Base-by-base conservation (phyloP, 345 rosid genomes). In the Cardamine occulta region DNA sequence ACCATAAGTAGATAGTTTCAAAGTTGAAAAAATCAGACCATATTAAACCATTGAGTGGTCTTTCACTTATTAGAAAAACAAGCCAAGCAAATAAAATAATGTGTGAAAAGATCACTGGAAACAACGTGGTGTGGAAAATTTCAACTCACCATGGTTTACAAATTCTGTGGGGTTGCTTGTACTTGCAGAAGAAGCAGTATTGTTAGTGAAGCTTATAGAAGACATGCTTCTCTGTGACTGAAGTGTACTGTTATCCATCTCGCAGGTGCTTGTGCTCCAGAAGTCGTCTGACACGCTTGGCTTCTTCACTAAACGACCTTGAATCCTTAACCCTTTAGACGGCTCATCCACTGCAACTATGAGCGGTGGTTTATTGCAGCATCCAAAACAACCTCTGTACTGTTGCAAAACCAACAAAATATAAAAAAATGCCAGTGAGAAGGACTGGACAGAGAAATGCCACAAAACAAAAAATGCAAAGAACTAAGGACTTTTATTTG, bases 301-400 rank as follows among this genome's bases (percentile, higher is more conserved):
- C 78, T 82, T 82, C 82, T 69, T 84, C n/a, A 74, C 84, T 51
- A 70, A 52, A 66, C 48, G 81, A 63, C 84, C 89, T 82, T 82
- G 85, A 66, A 72, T 78, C 74, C 83, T 81, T 75, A 83, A 49
- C 53, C 88, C 85, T 75, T 86, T 84, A 66, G 93, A 75, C 32
- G 87, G 82, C 64, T 84, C 86, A 72, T 85, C 87, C 62, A 76
- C 85, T 42, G 83, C 72, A 24, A 77, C 72, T 76, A 71, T 74
- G 68, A 78, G 66, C 35, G 87, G 72, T 45, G 84, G 86, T 75
- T 83, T 86, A 66, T 58, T 69, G 78, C 79, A 86, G 88, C 96
- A 83, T 84, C 92, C 94, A 80, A 91, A 86, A 86, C 97, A 93
- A 86, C 93, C 91, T 86, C 97, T 87, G 90, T 86, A 84, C 98